Conservation (phyloP, 2,329 filamentous ascomycete species). For the Arthrocladium fulminans region DNA sequence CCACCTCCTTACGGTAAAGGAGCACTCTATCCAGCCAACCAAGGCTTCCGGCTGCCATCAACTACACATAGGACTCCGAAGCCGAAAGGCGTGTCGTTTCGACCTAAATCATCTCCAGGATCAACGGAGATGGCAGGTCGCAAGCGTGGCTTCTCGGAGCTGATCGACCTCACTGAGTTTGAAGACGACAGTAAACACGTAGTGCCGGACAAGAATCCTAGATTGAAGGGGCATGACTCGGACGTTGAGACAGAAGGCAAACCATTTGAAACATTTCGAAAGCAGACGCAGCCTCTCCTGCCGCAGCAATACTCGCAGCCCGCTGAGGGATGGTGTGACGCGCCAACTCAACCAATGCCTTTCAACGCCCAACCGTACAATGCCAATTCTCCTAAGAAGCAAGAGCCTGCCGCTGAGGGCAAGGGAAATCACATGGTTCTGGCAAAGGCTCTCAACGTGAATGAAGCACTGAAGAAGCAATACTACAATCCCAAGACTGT, state of each 20-base stretch:
- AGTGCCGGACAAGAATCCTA: conserved; percentile 24
- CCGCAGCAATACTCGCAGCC: neutral
- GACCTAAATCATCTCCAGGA: conserved; percentile 22
- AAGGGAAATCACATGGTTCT: conserved; percentile 19
- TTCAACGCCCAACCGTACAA: neutral
- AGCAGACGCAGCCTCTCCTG: neutral
- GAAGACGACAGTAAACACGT: conserved; percentile 39
- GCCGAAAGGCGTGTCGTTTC: neutral
- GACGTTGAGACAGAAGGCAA: conserved; percentile 5
- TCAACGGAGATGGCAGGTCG: conserved; percentile 48
- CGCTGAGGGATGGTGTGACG: neutral
- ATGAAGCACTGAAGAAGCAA: conserved; percentile 35
- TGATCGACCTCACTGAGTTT: conserved; percentile 44
- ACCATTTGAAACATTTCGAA: neutral
- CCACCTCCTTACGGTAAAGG: neutral
- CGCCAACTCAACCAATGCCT: neutral
- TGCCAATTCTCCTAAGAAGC: conserved; percentile 1
- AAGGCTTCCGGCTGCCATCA: neutral
- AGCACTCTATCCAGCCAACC: neutral
- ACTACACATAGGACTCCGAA: neutral
- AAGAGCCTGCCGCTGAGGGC: neutral
- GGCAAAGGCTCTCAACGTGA: conserved; percentile 36
- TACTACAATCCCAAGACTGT: conserved; percentile 55
- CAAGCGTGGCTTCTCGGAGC: conserved; percentile 46
- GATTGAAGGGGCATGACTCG: conserved; percentile 5